Percentiles rank a stretch among this genome's conserved stretches.
These are phyloP conservation scores for Penicillium fimorum DNA, from an alignment of 495 filamentous ascomycete genomes.

Conservation along the genomic window DNA sequence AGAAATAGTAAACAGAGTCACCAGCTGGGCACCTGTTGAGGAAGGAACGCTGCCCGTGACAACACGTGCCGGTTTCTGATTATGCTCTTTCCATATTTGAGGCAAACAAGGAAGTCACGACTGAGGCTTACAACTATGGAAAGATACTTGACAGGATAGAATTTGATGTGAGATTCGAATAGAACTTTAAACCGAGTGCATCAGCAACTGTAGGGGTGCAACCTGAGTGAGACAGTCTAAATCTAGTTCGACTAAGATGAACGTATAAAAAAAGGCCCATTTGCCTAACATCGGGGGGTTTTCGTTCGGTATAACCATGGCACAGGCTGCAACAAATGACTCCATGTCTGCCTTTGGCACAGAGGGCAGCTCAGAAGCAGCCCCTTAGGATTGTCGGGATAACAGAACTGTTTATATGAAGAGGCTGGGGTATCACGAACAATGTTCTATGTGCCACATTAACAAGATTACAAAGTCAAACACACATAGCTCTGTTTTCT, in stretches of 20 bases:
- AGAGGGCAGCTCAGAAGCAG: not conserved
- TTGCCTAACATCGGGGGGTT: not conserved
- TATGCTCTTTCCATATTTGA: not conserved
- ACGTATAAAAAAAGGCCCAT: not conserved
- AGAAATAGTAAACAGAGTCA: constrained; percentile 9
- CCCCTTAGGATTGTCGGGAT: not conserved
- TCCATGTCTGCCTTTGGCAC: not conserved
- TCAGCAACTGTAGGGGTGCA: not conserved
- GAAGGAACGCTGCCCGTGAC: constrained; percentile 4
- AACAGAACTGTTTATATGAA: not conserved
- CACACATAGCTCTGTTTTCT: not conserved
- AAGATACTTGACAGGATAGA: not conserved
- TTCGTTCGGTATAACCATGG: not conserved
- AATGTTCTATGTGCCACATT: not conserved
- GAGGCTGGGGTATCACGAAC: constrained; percentile 1
- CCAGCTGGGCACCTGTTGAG: not conserved
- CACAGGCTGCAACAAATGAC: not conserved
- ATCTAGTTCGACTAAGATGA: not conserved
- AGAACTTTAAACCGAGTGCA: constrained; percentile 1
- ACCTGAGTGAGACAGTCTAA: constrained; percentile 3
- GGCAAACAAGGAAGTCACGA: constrained; percentile 6
- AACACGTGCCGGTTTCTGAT: not conserved
- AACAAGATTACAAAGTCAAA: not conserved
- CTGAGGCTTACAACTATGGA: not conserved
- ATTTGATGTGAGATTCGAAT: not conserved